A percentile compares a stretch with the other conserved stretches of the same genome.
phyloP scores from a whole-genome alignment of 352 stramenopile species.

The Phytophthora kernoviae region DNA sequence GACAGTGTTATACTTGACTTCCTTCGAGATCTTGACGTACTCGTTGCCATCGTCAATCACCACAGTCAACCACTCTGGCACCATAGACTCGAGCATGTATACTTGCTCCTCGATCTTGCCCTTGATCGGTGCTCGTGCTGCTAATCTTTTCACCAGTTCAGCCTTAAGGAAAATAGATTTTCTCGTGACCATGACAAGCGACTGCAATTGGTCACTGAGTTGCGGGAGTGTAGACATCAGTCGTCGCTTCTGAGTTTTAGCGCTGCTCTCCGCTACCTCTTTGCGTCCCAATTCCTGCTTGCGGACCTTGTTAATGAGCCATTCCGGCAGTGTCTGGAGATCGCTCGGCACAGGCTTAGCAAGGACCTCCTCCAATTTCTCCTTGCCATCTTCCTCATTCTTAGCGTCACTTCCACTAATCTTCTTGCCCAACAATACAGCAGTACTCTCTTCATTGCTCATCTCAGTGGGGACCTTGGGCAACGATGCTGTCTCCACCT shows the following conservation, averaged over 20 bases:
- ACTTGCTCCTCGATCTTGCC: constrained; percentile 73
- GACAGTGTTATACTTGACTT: constrained; percentile 73
- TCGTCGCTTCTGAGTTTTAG: constrained; percentile 45
- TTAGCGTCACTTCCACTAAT: constrained; percentile 11
- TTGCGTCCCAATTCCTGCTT: constrained; percentile 56
- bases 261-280: constrained; percentile 43
- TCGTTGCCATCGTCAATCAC: constrained; percentile 65
- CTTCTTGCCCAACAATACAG: constrained; percentile 20
- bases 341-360: constrained; percentile 68
- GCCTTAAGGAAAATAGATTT: constrained; percentile 63
- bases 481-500: constrained; percentile 40
- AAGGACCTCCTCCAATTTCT: constrained; percentile 49
- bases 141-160: constrained; percentile 53
- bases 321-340: constrained; percentile 69
- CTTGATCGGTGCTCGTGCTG: constrained; percentile 49
- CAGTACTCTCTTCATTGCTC: constrained; percentile 10
- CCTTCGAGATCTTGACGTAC: constrained; percentile 62
- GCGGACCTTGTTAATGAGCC: constrained; percentile 80
- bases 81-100: constrained; percentile 64
- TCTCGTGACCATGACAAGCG: constrained; percentile 64
- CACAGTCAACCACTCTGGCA: constrained; percentile 80
- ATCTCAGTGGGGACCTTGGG: constrained; percentile 29
- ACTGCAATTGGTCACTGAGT: constrained; percentile 80
- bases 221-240: constrained; percentile 66
- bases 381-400: constrained; percentile 9